Evolutionary conservation across 2,329 filamentous ascomycete genomes (phyloP).

Genomic region (Phialemonium atrogriseum): DNA sequence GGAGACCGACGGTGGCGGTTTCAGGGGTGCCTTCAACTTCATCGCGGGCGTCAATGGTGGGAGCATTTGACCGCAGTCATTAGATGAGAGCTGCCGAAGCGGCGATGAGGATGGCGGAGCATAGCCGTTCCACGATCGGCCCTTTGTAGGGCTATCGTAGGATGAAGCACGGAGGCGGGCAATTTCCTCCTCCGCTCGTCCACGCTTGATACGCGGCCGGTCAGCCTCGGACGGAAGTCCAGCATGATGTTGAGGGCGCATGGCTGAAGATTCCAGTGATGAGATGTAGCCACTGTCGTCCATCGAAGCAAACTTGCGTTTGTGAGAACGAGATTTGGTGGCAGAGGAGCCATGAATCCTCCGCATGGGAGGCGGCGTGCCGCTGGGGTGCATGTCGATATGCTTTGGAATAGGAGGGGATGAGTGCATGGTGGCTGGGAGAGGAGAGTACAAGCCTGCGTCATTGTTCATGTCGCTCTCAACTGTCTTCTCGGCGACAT

Average conservation of each 20-base stretch:
- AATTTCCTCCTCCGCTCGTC: constrained; percentile 92
- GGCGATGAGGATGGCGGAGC: constrained; percentile 60
- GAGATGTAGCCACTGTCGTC: constrained; percentile 97
- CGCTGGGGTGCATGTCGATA: constrained; percentile 51
- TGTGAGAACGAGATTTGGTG: constrained; percentile 48
- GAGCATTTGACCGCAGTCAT: constrained; percentile 51
- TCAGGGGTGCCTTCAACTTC: constrained; percentile 61
- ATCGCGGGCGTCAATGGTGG: constrained; percentile 77
- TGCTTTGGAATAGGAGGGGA: constrained; percentile 74
- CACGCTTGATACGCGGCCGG: constrained; percentile 74
- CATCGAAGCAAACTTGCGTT: constrained; percentile 71
- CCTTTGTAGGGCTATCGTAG: constrained; percentile 81
- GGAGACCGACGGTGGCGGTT: constrained; percentile 67
- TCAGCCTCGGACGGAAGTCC: constrained; percentile 70
- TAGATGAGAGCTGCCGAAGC: constrained; percentile 37
- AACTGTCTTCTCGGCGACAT: constrained; percentile 32
- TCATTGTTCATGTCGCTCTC: constrained; percentile 33
- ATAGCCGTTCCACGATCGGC: constrained; percentile 43
- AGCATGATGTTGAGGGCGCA: constrained; percentile 58
- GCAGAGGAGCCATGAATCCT: constrained; percentile 56
- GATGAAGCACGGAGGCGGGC: constrained; percentile 86
- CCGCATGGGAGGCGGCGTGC: constrained; percentile 67
- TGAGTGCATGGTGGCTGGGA: constrained; percentile 67
- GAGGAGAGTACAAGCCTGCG: constrained; percentile 59
- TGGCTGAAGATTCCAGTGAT: constrained; percentile 83